Conservation (phyloP, 2,329 filamentous ascomycete species). For the Sclerotinia minor region DNA sequence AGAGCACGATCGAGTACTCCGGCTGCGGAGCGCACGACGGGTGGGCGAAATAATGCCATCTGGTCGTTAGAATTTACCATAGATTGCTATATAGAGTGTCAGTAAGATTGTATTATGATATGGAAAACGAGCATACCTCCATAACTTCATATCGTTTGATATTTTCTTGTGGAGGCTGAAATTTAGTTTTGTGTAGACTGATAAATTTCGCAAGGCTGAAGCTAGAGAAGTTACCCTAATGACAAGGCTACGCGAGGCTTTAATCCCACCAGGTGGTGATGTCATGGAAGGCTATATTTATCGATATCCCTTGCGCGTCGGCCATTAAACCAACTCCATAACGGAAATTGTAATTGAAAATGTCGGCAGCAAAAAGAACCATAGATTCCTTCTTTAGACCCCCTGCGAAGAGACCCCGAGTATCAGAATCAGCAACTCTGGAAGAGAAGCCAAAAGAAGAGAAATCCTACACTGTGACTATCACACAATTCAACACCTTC, state of each 20-base stretch:
- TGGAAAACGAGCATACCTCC: constrained; percentile 30
- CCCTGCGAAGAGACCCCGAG: constrained; percentile 45
- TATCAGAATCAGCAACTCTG: constrained; percentile 30
- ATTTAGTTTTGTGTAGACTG: constrained; percentile 16
- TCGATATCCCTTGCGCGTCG: not conserved
- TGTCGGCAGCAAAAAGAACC: constrained; percentile 56
- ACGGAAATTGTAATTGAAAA: constrained; percentile 21
- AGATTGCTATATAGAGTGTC: constrained; percentile 29
- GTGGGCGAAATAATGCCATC: constrained; percentile 71
- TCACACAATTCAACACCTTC: not conserved
- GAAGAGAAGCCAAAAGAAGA: not conserved
- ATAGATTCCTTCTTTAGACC: constrained; percentile 69
- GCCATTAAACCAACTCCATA: not conserved
- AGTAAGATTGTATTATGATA: not conserved
- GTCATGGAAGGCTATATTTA: constrained; percentile 29
- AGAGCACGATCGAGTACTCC: constrained; percentile 78
- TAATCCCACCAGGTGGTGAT: constrained; percentile 5
- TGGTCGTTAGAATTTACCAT: constrained; percentile 38
- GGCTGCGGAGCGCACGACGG: constrained; percentile 67
- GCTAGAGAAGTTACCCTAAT: constrained; percentile 12
- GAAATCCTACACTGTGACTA: constrained; percentile 5
- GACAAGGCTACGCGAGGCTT: constrained; percentile 11
- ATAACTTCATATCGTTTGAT: constrained; percentile 35
- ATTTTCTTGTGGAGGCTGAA: constrained; percentile 10
- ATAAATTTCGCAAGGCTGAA: constrained; percentile 23